Percentiles rank a stretch among this genome's conserved stretches.
Conservation (phyloP, 2,329 filamentous ascomycete species). For the Chaetomium sp. region DNA sequence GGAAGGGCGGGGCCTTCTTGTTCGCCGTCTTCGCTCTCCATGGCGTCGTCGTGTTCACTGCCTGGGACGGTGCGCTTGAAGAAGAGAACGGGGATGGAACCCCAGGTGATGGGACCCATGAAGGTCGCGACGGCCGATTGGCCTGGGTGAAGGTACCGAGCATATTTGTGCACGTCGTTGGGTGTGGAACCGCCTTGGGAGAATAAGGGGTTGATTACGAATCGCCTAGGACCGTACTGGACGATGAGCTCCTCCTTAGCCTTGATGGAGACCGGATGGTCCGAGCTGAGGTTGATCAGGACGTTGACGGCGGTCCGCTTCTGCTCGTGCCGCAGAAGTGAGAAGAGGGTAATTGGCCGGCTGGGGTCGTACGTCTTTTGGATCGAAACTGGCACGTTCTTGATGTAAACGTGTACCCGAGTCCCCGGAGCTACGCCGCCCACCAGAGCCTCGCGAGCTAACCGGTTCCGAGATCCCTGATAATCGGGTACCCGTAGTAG, state of each 20-base stretch:
- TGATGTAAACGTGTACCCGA: constrained; percentile 72
- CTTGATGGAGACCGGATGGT: constrained; percentile 69
- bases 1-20: constrained; percentile 33
- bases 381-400: constrained; percentile 39
- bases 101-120: constrained; percentile 87
- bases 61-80: constrained; percentile 58
- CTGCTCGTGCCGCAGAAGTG: constrained; percentile 86
- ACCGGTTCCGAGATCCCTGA: constrained; percentile 69
- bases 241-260: constrained; percentile 88
- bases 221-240: constrained; percentile 81
- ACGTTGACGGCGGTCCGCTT: constrained; percentile 88
- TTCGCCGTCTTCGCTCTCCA: constrained; percentile 30
- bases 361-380: constrained; percentile 45
- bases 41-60: constrained; percentile 32
- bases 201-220: constrained; percentile 85
- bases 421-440: constrained; percentile 82
- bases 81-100: constrained; percentile 81
- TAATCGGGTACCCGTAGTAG: constrained; percentile 87
- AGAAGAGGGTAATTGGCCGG: constrained; percentile 68
- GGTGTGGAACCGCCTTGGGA: constrained; percentile 83
- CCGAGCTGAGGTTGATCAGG: constrained; percentile 77
- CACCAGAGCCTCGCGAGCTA: constrained; percentile 75
- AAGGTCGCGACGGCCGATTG: constrained; percentile 85
- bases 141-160: constrained; percentile 84
- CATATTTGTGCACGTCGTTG: constrained; percentile 97